Conservation (phyloP, 371 early-diverging fungal species). For the Rhizomucor pusillus region DNA sequence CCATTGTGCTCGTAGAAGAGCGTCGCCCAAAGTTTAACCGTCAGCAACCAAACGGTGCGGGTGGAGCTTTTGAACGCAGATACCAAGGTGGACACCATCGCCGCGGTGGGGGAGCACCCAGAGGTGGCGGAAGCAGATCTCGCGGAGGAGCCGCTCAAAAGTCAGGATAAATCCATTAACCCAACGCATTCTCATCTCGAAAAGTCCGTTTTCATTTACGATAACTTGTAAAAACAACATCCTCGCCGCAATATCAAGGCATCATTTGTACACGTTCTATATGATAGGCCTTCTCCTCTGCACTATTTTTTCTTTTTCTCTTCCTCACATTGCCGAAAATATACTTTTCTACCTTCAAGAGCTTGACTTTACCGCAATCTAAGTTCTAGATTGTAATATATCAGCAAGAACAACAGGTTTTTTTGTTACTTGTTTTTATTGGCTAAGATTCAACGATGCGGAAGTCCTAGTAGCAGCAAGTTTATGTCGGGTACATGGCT, state of each 20-base stretch:
- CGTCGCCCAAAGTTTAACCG: slow-evolving; percentile 24
- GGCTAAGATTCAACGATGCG: too few relatives aligned
- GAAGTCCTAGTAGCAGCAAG: too few relatives aligned
- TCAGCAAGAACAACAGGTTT: too few relatives aligned
- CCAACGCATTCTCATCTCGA: background rate
- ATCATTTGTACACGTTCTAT: too few relatives aligned
- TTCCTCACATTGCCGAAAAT: slow-evolving; percentile 3
- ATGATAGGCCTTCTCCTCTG: too few relatives aligned
- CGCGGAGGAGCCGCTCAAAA: slow-evolving; percentile 12
- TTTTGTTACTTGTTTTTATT: too few relatives aligned
- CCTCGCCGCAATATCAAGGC: too few relatives aligned
- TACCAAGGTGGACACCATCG: slow-evolving; percentile 10
- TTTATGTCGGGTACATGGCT: too few relatives aligned
- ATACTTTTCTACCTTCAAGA: too few relatives aligned
- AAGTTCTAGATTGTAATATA: too few relatives aligned
- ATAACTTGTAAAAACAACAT: slow-evolving; percentile 3
- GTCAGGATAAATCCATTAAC: background rate
- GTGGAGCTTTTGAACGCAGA: slow-evolving; percentile 13
- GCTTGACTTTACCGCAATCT: too few relatives aligned
- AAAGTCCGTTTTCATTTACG: slow-evolving; percentile 1
- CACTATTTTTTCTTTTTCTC: slow-evolving; percentile 1
- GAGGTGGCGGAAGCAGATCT: slow-evolving; percentile 12
- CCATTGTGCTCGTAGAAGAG: slow-evolving; percentile 37
- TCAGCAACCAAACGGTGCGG: slow-evolving; percentile 11
- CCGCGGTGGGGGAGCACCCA: slow-evolving; percentile 16